Evolutionary conservation across 2,329 filamentous ascomycete genomes (phyloP), one percentile per base, ranked within the genome.

Genomic region (Curvularia eragrostidis): DNA sequence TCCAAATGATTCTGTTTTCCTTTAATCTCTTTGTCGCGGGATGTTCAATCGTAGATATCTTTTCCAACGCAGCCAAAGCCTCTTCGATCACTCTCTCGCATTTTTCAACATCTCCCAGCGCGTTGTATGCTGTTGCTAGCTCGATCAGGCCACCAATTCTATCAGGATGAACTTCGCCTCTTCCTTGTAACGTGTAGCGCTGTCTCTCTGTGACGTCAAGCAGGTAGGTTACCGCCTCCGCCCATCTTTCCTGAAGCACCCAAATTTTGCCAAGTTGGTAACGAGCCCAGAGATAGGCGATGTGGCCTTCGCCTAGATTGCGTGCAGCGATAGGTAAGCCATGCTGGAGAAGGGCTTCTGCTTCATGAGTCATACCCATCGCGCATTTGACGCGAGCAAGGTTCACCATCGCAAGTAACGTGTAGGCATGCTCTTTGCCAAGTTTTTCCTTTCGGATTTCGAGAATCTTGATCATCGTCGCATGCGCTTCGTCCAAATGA

Each of bases 341-440:
- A 2, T 34, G 18, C 12, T 46, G 32, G 2, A 69, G 53, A 6
- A 71, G 36, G n/a, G 42, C 46, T 50, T 66, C 62, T 18, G 66
- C 69, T 39, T 67, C 69, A 1, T 65, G 50, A 3, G 34, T 38
- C 12, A 64, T n/a, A 2, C 66, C 63, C 18, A 66, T 39, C 12
- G 38, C 68, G 67, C 24, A 63, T 50, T 53, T 63, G 23, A 50
- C 64, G 41, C 21, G 64, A 48, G 57, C 62, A 53, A 43, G 58
- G n/a, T 55, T 64, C 52, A 30, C 48, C 68, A 63, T 65, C 1
- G 72, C 66, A 4, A 68, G 48, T 0, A 74, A 59, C 1, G 70
- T 75, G 46, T 61, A 70, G 6, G 66, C 58, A 26, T 74, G 66
- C 43, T 70, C 64, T 42, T 64, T 65, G 6, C 71, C 71, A 5